Percentiles rank a stretch among this genome's conserved stretches.
Evolutionary conservation across 306 rosid genomes (phyloP).

Genomic region (Trifolium repens): DNA sequence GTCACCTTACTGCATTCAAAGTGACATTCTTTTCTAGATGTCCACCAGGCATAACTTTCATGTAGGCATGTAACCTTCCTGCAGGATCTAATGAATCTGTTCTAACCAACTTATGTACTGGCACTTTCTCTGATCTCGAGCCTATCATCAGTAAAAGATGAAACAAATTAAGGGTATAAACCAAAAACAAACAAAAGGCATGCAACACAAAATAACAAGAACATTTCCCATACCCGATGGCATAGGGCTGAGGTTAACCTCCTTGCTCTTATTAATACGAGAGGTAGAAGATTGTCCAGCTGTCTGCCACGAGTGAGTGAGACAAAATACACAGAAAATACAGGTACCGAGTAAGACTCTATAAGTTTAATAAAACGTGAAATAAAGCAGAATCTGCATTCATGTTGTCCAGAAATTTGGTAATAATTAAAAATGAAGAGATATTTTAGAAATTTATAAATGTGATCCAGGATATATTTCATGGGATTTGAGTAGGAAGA

Average conservation of each 20-base stretch:
- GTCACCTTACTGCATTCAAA: slow-evolving; percentile 82
- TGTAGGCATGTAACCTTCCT: slow-evolving; percentile 88
- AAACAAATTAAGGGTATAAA: slow-evolving; percentile 29
- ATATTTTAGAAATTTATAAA: slow-evolving; percentile 23
- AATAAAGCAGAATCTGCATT: slow-evolving; percentile 8
- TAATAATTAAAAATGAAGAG: slow-evolving; percentile 14
- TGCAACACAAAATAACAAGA: slow-evolving; percentile 34
- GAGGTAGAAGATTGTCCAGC: slow-evolving; percentile 54
- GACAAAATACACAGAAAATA: slow-evolving; percentile 36
- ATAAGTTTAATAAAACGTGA: slow-evolving; percentile 25
- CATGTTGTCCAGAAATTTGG: slow-evolving; percentile 8
- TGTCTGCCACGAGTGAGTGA: slow-evolving; percentile 48
- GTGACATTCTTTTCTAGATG: slow-evolving; percentile 53
- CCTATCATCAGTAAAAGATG: slow-evolving; percentile 51
- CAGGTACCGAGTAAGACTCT: slow-evolving; percentile 36
- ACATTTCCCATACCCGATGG: slow-evolving; percentile 52
- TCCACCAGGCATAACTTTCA: slow-evolving; percentile 58
- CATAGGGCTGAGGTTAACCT: slow-evolving; percentile 52
- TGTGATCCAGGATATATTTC: slow-evolving; percentile 1
- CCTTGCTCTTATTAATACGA: slow-evolving; percentile 48
- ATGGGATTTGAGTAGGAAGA: not conserved
- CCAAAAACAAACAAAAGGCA: slow-evolving; percentile 27
- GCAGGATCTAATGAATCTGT: slow-evolving; percentile 89
- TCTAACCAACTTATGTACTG: slow-evolving; percentile 82
- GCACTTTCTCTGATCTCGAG: slow-evolving; percentile 75